phyloP scores from a whole-genome alignment of 2,329 filamentous ascomycete species.

The Achaetomium macrosporum region DNA sequence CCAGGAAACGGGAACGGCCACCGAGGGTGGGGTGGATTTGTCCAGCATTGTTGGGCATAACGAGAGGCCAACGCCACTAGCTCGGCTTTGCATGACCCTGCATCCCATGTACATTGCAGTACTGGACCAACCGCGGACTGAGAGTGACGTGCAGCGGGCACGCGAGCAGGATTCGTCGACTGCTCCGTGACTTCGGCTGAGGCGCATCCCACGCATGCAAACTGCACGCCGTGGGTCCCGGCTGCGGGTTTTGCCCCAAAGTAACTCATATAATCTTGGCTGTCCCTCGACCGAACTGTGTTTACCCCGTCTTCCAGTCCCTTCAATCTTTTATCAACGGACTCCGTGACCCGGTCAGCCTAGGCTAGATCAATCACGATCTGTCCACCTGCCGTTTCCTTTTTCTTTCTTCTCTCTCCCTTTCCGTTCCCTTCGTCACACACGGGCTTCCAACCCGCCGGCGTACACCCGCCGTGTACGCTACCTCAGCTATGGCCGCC shows the following conservation, averaged over 20 bases:
- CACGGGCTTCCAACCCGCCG: too few relatives aligned
- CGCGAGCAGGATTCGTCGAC: not conserved
- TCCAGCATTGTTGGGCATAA: not conserved
- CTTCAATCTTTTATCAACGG: not conserved
- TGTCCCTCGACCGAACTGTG: not conserved
- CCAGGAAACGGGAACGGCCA: conserved; percentile 1
- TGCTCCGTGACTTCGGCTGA: not conserved
- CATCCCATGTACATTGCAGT: not conserved
- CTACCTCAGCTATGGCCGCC: conserved; percentile 11
- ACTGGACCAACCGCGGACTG: not conserved
- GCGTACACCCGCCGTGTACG: too few relatives aligned
- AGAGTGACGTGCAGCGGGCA: not conserved
- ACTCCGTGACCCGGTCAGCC: not conserved
- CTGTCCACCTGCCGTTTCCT: not conserved
- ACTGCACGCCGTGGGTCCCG: too few relatives aligned
- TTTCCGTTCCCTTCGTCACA: not conserved
- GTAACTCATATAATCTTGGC: not conserved
- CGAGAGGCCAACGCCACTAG: not conserved
- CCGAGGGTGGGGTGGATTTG: conserved; percentile 3
- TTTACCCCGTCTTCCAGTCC: not conserved
- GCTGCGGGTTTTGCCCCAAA: too few relatives aligned
- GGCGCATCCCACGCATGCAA: not conserved
- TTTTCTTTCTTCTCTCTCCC: not conserved
- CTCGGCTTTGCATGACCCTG: not conserved
- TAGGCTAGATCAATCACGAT: not conserved